Evolutionary conservation across 257 asterid genomes (phyloP).

Genomic region (Haberlea rhodopensis): DNA sequence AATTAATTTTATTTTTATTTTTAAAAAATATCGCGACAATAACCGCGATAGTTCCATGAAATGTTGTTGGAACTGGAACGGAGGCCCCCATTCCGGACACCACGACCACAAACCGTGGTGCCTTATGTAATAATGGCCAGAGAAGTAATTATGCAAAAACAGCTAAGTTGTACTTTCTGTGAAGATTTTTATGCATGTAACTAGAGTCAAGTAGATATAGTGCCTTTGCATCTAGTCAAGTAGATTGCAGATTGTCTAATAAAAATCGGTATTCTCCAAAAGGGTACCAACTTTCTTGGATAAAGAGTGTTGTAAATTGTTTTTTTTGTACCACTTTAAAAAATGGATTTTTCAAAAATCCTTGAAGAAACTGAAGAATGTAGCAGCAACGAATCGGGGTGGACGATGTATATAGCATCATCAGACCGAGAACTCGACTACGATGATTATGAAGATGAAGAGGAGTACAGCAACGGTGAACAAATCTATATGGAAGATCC

Average conservation of each 20-base stretch:
- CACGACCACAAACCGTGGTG: too few relatives aligned
- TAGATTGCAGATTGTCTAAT: constrained; percentile 15
- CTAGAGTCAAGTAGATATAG: not conserved
- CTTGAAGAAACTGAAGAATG: constrained; percentile 61
- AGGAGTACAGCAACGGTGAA: constrained; percentile 19
- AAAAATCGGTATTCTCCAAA: not conserved
- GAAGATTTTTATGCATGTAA: constrained; percentile 7
- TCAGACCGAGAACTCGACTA: constrained; percentile 40
- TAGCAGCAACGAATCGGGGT: constrained; percentile 91
- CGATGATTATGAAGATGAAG: constrained; percentile 29
- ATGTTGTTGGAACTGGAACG: too few relatives aligned
- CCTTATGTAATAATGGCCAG: constrained; percentile 47
- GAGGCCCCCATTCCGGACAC: too few relatives aligned
- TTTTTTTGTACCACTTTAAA: constrained; percentile 11
- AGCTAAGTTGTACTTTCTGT: constrained; percentile 1
- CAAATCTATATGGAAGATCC: constrained; percentile 24
- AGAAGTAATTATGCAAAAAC: constrained; percentile 16
- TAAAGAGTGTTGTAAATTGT: constrained; percentile 9
- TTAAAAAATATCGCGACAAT: too few relatives aligned
- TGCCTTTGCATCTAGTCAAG: not conserved
- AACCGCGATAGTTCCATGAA: too few relatives aligned
- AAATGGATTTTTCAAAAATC: constrained; percentile 63
- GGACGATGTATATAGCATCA: constrained; percentile 79
- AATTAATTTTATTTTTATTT: too few relatives aligned
- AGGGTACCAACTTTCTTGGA: not conserved